Evolutionary conservation across 805 yeast species (phyloP).

Genomic region (Suhomyces sp.): DNA sequence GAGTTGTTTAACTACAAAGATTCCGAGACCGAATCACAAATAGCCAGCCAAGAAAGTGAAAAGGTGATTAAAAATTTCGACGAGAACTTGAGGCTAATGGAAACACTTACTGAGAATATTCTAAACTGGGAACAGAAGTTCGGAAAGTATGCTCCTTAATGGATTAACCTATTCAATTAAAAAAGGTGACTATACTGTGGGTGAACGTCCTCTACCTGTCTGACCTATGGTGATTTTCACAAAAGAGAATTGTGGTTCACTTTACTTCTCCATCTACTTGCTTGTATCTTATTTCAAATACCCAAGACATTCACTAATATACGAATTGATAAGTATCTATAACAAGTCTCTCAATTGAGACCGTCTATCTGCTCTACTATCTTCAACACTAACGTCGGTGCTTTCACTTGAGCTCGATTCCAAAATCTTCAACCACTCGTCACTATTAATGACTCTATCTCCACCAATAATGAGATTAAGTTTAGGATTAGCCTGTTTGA

Average conservation of each 20-base stretch:
- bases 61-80: conserved; percentile 45
- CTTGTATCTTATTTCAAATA: neutral
- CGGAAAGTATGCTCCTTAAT: conserved; percentile 46
- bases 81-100: conserved; percentile 65
- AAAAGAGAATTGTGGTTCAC: neutral
- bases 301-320: neutral
- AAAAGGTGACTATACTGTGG: neutral
- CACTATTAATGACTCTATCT: conserved; percentile 34
- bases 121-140: conserved; percentile 77
- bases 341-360: conserved; percentile 38
- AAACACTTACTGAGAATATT: conserved; percentile 65
- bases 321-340: conserved; percentile 6
- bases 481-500: conserved; percentile 54
- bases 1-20: conserved; percentile 47
- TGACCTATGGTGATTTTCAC: neutral
- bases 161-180: neutral
- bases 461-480: conserved; percentile 82
- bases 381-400: conserved; percentile 8
- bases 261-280: neutral
- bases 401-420: conserved; percentile 7
- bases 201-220: neutral
- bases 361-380: conserved; percentile 33
- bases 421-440: conserved; percentile 30
- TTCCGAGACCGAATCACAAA: conserved; percentile 12
- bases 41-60: conserved; percentile 23